Conservation (phyloP, 495 filamentous ascomycete species). For the Penicillium antarcticum region DNA sequence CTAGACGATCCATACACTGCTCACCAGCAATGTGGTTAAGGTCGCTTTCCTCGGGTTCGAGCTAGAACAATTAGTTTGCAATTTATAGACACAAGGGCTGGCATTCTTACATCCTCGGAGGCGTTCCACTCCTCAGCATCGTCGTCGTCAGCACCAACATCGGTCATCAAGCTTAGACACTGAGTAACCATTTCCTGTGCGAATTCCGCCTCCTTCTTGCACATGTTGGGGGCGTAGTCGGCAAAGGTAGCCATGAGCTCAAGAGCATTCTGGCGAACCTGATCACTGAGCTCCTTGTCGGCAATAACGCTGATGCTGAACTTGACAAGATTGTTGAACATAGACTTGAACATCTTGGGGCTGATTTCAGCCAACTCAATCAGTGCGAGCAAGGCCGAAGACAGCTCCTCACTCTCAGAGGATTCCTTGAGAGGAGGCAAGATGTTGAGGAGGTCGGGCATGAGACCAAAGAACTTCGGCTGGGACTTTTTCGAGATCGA, state of each 20-base stretch:
- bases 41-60: slow-evolving; percentile 94
- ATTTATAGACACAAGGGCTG: background rate
- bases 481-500: slow-evolving; percentile 83
- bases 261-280: slow-evolving; percentile 88
- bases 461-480: slow-evolving; percentile 77
- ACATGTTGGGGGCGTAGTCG: slow-evolving; percentile 89
- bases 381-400: slow-evolving; percentile 80
- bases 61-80: slow-evolving; percentile 40
- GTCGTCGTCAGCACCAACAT: slow-evolving; percentile 92
- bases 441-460: slow-evolving; percentile 88
- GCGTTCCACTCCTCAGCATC: slow-evolving; percentile 92
- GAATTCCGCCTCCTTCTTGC: slow-evolving; percentile 85
- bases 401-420: slow-evolving; percentile 82
- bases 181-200: slow-evolving; percentile 97
- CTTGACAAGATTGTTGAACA: slow-evolving; percentile 86
- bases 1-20: slow-evolving; percentile 96
- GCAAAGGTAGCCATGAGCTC: slow-evolving; percentile 99
- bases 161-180: slow-evolving; percentile 98
- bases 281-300: slow-evolving; percentile 89
- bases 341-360: slow-evolving; percentile 91
- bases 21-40: slow-evolving; percentile 97
- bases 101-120: slow-evolving; percentile 79
- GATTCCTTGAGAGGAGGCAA: slow-evolving; percentile 88
- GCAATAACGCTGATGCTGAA: slow-evolving; percentile 91
- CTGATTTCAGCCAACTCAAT: slow-evolving; percentile 91